phyloP scores from a whole-genome alignment of 208 protist genomes.

The Angomonas ambiguus region DNA sequence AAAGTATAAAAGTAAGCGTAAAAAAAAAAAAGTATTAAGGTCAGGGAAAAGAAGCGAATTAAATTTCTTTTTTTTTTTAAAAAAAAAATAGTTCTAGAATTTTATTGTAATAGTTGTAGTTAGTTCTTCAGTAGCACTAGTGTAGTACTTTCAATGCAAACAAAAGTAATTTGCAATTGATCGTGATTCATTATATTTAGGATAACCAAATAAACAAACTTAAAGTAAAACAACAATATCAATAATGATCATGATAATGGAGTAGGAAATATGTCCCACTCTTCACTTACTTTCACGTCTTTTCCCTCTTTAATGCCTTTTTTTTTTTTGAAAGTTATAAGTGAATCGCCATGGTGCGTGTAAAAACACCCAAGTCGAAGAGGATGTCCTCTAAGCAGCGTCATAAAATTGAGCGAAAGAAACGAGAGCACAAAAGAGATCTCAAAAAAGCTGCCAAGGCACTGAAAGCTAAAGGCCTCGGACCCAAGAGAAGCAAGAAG shows the following conservation, averaged over 20 bases:
- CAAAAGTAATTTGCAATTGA: too few species aligned
- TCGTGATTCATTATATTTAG: too few species aligned
- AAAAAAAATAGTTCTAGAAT: background rate
- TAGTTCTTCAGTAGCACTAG: background rate
- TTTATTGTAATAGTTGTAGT: background rate
- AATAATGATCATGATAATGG: too few species aligned
- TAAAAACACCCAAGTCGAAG: slow-evolving; percentile 71
- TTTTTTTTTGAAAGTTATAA: background rate
- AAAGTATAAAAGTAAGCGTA: background rate
- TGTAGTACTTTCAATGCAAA: slow-evolving; percentile 1
- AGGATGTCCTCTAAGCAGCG: slow-evolving; percentile 79
- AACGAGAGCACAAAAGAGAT: slow-evolving; percentile 84
- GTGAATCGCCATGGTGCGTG: slow-evolving; percentile 80
- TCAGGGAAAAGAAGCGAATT: background rate
- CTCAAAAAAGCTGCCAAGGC: slow-evolving; percentile 82
- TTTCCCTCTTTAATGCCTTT: background rate
- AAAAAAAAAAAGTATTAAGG: slow-evolving; percentile 13
- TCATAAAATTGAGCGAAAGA: slow-evolving; percentile 88
- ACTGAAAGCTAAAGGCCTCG: slow-evolving; percentile 67
- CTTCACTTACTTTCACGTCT: slow-evolving; percentile 20
- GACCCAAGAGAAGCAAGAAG: slow-evolving; percentile 72
- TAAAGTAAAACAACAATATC: too few species aligned
- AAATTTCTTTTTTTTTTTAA: background rate
- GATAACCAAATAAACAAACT: too few species aligned
- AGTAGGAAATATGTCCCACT: too few species aligned